These are phyloP conservation scores for Trametes meyenii DNA, from an alignment of 768 basidiomycete species.

Conservation along the genomic window DNA sequence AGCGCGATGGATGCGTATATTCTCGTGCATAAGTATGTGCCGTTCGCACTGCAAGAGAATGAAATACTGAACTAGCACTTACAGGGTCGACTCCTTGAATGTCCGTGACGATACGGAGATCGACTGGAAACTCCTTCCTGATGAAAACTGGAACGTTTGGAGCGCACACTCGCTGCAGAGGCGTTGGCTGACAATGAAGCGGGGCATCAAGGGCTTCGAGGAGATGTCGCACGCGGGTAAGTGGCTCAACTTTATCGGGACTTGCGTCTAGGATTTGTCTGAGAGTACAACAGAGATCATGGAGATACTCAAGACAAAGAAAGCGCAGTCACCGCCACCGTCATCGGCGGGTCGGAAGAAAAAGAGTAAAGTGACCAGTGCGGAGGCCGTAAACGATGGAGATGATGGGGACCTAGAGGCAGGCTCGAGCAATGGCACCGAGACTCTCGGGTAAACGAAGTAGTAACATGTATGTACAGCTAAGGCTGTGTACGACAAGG, in stretches of 20 bases:
- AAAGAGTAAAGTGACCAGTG: slow-evolving; percentile 36
- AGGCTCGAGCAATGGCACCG: slow-evolving; percentile 17
- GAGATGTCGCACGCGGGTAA: slow-evolving; percentile 80
- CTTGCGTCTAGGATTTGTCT: background rate
- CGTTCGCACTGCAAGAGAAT: background rate
- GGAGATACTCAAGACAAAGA: slow-evolving; percentile 78
- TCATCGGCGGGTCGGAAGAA: slow-evolving; percentile 24
- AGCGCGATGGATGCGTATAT: slow-evolving; percentile 75
- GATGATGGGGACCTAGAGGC: slow-evolving; percentile 31
- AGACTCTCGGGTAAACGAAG: background rate
- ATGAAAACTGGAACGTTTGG: slow-evolving; percentile 82
- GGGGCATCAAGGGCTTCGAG: slow-evolving; percentile 73
- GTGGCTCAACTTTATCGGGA: slow-evolving; percentile 19
- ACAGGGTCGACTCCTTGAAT: slow-evolving; percentile 71
- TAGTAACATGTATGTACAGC: background rate
- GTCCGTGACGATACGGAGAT: slow-evolving; percentile 83
- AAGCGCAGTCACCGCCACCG: slow-evolving; percentile 56
- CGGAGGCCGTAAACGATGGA: slow-evolving; percentile 38
- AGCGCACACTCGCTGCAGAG: slow-evolving; percentile 80
- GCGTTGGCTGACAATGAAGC: slow-evolving; percentile 81
- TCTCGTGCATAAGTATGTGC: slow-evolving; percentile 75
- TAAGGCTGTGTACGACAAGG: background rate
- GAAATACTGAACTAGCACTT: slow-evolving; percentile 11
- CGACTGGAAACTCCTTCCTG: slow-evolving; percentile 78
- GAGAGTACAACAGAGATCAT: slow-evolving; percentile 61